Evolutionary conservation across 805 yeast species (phyloP).

Genomic region (Dipodascus geniculatus): DNA sequence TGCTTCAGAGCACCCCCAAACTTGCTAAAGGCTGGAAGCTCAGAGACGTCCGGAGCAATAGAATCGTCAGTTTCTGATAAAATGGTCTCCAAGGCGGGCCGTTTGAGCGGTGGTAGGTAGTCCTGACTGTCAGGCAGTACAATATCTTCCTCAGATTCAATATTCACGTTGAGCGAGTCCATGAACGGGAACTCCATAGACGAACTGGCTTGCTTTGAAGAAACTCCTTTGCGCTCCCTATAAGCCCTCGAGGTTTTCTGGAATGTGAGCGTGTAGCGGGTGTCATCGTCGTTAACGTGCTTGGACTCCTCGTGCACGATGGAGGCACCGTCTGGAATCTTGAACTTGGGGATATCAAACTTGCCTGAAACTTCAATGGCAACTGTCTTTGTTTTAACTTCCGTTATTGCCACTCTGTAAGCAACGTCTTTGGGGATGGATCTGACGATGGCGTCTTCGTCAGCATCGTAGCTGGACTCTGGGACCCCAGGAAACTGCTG

Average conservation of each 20-base stretch:
- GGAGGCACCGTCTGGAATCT: slow-evolving; percentile 10
- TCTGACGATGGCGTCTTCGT: slow-evolving; percentile 11
- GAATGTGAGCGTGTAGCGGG: slow-evolving; percentile 10
- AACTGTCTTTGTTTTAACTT: slow-evolving; percentile 10
- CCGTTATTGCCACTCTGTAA: slow-evolving; percentile 13
- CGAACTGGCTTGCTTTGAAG: background rate
- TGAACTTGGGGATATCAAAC: slow-evolving; percentile 3
- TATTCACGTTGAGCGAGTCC: background rate
- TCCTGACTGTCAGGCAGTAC: background rate
- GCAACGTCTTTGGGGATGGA: slow-evolving; percentile 12
- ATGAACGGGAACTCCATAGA: background rate
- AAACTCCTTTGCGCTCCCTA: slow-evolving; percentile 11
- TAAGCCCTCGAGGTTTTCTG: slow-evolving; percentile 9
- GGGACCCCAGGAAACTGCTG: slow-evolving; percentile 9
- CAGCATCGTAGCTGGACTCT: slow-evolving; percentile 7
- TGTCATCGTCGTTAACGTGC: slow-evolving; percentile 4
- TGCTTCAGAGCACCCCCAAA: background rate
- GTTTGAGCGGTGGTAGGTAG: background rate
- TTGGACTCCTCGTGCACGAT: slow-evolving; percentile 8
- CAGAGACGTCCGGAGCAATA: background rate
- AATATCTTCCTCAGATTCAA: background rate
- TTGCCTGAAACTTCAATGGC: slow-evolving; percentile 9
- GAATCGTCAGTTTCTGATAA: background rate
- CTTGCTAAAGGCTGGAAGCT: background rate
- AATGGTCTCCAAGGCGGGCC: background rate